Percentiles rank a stretch among this genome's conserved stretches.
Evolutionary conservation across 805 yeast species (phyloP).

Genomic region (Kluyveromyces nonfermentans): DNA sequence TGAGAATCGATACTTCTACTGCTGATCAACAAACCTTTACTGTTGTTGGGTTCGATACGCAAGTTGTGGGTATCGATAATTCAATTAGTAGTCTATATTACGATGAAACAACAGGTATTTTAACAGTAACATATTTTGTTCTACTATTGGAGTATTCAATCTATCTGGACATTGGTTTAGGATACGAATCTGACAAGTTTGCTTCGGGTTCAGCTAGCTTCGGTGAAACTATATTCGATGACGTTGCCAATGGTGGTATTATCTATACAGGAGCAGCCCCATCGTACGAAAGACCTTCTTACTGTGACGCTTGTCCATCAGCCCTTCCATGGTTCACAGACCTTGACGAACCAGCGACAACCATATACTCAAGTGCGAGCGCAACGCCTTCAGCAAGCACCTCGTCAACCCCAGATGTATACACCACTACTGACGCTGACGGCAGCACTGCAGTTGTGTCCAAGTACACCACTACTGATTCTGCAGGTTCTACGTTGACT

Average conservation of each 20-base stretch:
- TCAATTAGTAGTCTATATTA: slow-evolving; percentile 4
- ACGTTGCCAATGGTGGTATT: slow-evolving; percentile 1
- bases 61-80: slow-evolving; percentile 7
- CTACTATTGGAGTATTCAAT: slow-evolving; percentile 3
- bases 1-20: slow-evolving; percentile 7
- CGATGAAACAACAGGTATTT: slow-evolving; percentile 7
- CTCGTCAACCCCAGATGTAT: too few species aligned
- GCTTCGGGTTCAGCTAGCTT: not conserved
- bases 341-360: not conserved
- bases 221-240: not conserved
- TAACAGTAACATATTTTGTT: slow-evolving; percentile 6
- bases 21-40: slow-evolving; percentile 5
- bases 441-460: too few species aligned
- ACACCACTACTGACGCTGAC: not conserved
- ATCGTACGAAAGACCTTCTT: slow-evolving; percentile 2
- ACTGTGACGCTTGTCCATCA: not conserved
- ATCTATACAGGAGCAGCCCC: slow-evolving; percentile 1
- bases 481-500: not conserved
- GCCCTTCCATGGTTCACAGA: slow-evolving; percentile 3
- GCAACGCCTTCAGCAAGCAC: too few species aligned
- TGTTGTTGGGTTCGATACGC: slow-evolving; percentile 8
- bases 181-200: slow-evolving; percentile 6
- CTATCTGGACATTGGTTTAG: slow-evolving; percentile 8
- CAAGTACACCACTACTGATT: not conserved
- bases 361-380: too few species aligned